These are phyloP conservation scores for Athelia psychrophila DNA, from an alignment of 1,284 basidiomycete genomes.

Conservation along the genomic window DNA sequence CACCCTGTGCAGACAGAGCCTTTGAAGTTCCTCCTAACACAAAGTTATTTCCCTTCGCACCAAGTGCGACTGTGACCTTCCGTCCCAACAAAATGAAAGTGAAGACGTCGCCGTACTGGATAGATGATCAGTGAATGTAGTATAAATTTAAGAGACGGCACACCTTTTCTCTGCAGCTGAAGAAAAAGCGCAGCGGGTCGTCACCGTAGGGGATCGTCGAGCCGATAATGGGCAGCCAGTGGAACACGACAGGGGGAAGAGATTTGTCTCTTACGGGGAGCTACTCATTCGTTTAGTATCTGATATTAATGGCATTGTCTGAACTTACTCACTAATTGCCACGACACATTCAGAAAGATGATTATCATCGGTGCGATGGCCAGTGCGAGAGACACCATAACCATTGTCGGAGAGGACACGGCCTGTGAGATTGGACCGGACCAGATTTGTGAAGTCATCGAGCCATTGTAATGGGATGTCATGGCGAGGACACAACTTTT, in stretches of 20 bases:
- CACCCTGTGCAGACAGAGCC: conserved; percentile 94
- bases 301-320: neutral
- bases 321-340: conserved; percentile 37
- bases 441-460: conserved; percentile 41
- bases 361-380: conserved; percentile 24
- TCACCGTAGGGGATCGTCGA: conserved; percentile 78
- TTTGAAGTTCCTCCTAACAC: conserved; percentile 92
- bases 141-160: conserved; percentile 15
- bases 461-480: conserved; percentile 28
- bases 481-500: too few species aligned
- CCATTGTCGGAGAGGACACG: neutral
- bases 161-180: conserved; percentile 81
- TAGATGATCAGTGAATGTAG: neutral
- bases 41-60: conserved; percentile 93
- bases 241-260: conserved; percentile 79
- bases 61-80: conserved; percentile 88
- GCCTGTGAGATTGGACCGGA: conserved; percentile 14
- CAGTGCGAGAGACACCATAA: conserved; percentile 13
- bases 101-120: conserved; percentile 81
- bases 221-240: conserved; percentile 79
- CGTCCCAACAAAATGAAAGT: conserved; percentile 91
- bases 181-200: conserved; percentile 82
- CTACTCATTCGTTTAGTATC: conserved; percentile 19
- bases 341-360: conserved; percentile 44
- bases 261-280: conserved; percentile 52